phyloP scores from a whole-genome alignment of 306 rosid genomes.

The Cercis canadensis region DNA sequence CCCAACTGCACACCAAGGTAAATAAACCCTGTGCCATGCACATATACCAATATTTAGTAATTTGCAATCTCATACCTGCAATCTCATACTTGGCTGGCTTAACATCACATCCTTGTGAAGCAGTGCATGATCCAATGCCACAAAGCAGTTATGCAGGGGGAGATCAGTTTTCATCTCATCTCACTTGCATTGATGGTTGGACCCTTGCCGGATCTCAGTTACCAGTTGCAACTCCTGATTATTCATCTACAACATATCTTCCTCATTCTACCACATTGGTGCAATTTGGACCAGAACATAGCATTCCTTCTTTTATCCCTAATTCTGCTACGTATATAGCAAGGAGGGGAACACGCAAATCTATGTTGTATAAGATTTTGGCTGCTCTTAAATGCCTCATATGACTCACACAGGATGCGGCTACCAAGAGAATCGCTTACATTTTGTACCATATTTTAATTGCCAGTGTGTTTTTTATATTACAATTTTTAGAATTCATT shows the following conservation, averaged over 20 bases:
- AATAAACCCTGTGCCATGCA: too few relatives aligned
- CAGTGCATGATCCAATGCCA: slow-evolving; percentile 20
- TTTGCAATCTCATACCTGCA: too few relatives aligned
- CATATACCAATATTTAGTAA: too few relatives aligned
- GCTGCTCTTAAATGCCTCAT: slow-evolving; percentile 36
- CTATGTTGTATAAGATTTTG: slow-evolving; percentile 46
- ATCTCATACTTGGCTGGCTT: too few relatives aligned
- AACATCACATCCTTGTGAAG: slow-evolving; percentile 5
- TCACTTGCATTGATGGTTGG: slow-evolving; percentile 1
- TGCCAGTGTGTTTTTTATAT: too few relatives aligned
- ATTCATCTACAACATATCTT: neutral
- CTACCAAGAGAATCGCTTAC: too few relatives aligned
- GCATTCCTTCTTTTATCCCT: neutral
- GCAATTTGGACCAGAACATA: neutral
- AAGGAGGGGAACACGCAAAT: slow-evolving; percentile 40
- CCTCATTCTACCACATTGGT: neutral
- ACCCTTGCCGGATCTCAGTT: neutral
- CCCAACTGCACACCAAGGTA: slow-evolving; percentile 48
- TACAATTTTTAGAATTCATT: too few relatives aligned
- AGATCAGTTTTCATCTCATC: neutral
- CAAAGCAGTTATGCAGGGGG: slow-evolving; percentile 22
- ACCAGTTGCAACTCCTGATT: slow-evolving; percentile 13
- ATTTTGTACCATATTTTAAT: too few relatives aligned
- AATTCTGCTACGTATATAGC: neutral
- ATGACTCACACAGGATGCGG: too few relatives aligned